These are phyloP conservation scores for Phytophthora pinifolia DNA, from an alignment of 352 stramenopile species.

Conservation along the genomic window DNA sequence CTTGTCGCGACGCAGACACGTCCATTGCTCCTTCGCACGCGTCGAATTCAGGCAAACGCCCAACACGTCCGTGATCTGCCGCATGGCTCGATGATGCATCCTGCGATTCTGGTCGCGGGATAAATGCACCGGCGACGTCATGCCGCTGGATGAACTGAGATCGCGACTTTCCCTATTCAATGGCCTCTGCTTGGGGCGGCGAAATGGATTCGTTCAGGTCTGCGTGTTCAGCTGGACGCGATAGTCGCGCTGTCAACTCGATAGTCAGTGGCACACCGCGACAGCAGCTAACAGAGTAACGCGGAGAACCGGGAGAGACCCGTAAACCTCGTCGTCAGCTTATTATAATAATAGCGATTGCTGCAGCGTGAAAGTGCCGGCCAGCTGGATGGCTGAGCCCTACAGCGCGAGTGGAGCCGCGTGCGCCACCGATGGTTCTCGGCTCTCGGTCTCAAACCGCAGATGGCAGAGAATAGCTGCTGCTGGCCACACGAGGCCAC, in stretches of 20 bases:
- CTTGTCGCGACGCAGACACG: constrained; percentile 49
- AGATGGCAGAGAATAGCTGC: constrained; percentile 15
- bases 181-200: constrained; percentile 1
- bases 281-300: constrained; percentile 1
- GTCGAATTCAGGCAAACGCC: constrained; percentile 54
- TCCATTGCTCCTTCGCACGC: constrained; percentile 56
- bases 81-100: constrained; percentile 67
- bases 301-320: constrained; percentile 18
- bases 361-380: no score
- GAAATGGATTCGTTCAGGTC: constrained; percentile 8
- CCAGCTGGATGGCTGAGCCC: no score
- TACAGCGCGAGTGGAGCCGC: no score
- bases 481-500: constrained; percentile 9
- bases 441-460: background rate
- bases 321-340: no score
- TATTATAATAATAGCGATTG: no score
- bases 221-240: constrained; percentile 1
- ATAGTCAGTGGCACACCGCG: constrained; percentile 10
- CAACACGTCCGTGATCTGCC: constrained; percentile 62
- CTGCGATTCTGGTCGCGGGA: constrained; percentile 49
- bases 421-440: no score
- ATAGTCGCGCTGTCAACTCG: constrained; percentile 1
- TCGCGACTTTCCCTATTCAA: background rate
- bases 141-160: constrained; percentile 5
- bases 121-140: constrained; percentile 40